phyloP scores from a whole-genome alignment of 108 stramenopile species.

The Cyclotella atomus region DNA sequence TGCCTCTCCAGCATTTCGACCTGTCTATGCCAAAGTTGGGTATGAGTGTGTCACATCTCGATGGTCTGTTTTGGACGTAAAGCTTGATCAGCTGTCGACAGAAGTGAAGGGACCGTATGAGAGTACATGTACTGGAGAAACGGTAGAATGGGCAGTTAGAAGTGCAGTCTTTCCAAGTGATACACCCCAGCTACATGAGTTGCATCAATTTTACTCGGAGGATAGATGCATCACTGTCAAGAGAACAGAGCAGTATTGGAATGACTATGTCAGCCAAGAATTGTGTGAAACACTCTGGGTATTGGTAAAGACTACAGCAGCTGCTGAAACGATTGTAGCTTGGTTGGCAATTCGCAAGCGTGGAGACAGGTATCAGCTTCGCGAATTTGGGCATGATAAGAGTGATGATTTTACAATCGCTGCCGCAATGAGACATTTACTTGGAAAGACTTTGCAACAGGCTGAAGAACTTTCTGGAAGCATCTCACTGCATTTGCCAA shows the following conservation, averaged over 20 bases:
- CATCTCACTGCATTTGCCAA: constrained; percentile 41
- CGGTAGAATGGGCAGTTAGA: constrained; percentile 28
- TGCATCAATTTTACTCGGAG: constrained; percentile 71
- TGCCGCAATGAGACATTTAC: constrained; percentile 21
- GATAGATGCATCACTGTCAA: constrained; percentile 59
- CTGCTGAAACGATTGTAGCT: constrained; percentile 40
- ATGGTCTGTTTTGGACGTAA: constrained; percentile 58
- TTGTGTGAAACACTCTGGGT: constrained; percentile 59
- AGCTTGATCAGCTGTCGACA: not conserved
- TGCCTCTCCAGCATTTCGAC: constrained; percentile 68
- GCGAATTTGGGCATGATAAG: constrained; percentile 71
- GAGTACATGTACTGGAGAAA: not conserved
- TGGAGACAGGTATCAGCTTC: constrained; percentile 59
- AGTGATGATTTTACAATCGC: not conserved
- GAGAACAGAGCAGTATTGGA: constrained; percentile 70
- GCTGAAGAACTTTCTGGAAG: not conserved
- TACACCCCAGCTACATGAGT: constrained; percentile 36
- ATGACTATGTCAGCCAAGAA: constrained; percentile 64
- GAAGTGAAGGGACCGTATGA: not conserved
- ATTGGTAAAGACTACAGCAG: constrained; percentile 4
- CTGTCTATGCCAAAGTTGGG: constrained; percentile 62
- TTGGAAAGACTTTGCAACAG: constrained; percentile 27
- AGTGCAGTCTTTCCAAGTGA: constrained; percentile 68
- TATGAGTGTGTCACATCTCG: constrained; percentile 45
- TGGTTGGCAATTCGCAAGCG: constrained; percentile 69